Conservation (phyloP, 2,329 filamentous ascomycete species). For the Penicillium carneum region DNA sequence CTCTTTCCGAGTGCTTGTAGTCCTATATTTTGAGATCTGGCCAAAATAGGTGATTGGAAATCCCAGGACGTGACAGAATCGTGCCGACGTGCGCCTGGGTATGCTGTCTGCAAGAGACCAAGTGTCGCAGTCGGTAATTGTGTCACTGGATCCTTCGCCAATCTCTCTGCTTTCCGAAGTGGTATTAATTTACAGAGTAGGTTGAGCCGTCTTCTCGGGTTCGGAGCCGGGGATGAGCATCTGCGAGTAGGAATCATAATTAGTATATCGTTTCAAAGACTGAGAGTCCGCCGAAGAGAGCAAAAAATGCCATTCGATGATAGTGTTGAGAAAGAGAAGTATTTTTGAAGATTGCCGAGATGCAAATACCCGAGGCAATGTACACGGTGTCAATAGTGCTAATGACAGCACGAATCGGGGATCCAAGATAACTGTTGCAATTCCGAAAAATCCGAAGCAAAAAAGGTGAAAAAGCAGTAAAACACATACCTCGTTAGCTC, state of each 20-base stretch:
- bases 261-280: conserved; percentile 14
- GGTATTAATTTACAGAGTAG: conserved; percentile 48
- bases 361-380: conserved; percentile 14
- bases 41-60: conserved; percentile 2
- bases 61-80: not conserved
- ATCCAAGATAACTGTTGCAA: not conserved
- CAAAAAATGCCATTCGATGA: not conserved
- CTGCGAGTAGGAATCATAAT: conserved; percentile 33
- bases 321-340: not conserved
- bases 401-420: not conserved
- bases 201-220: conserved; percentile 42
- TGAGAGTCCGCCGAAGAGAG: not conserved
- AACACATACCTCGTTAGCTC: conserved; percentile 74
- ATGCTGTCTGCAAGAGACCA: conserved; percentile 10
- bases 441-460: not conserved
- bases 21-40: conserved; percentile 8
- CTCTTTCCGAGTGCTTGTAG: not conserved
- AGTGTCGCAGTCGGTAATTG: conserved; percentile 17
- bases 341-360: not conserved
- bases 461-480: not conserved
- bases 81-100: not conserved
- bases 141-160: conserved; percentile 28
- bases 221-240: conserved; percentile 53
- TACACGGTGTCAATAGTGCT: conserved; percentile 9
- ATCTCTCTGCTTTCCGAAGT: conserved; percentile 30